Evolutionary conservation across 1,284 basidiomycete genomes (phyloP), one percentile per base, ranked within the genome.

Genomic region (Malassezia psittaci): DNA sequence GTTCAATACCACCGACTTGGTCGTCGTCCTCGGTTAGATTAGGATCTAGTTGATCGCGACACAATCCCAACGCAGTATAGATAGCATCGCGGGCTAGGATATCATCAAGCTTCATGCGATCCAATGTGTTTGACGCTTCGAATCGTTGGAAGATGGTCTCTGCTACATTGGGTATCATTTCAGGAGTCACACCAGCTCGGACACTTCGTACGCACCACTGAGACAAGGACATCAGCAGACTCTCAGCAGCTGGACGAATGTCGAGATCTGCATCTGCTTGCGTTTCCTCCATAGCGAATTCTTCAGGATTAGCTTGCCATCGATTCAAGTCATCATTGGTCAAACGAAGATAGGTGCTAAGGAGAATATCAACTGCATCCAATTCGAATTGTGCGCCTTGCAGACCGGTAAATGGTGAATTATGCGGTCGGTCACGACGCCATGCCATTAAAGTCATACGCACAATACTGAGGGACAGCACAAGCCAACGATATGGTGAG

Each of bases 201-300:
- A 54, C 64, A 15, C 54, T 59, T 5, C 61, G 65, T 24, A 63
- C 64, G 9, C 62, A 62, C 29, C 59, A 43, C 35, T 61, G 56
- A 1, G 67, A 67, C 5, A 73, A 49, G 2, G 64, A 60, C 56
- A 69, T 57, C 32, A 74, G 56, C 11, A 65, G 57, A 21, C 66
- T 58, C 40, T 72, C 70, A 6, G 72, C 72, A 0, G 70, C 67
- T 11, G 71, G 70, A 0, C 72, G 63, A 34, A 74, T 64, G 44
- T 74, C 72, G 19, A 68, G 60, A 37, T 69, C 64, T 47, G 61
- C 32, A 35, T 66, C 64, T 49, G 61, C 64, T 52, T 67, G 66
- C 24, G 65, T 61, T 50, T 73, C 68, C 13, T 63, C 66, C 2
- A 69, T 59, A 12, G 63, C 59, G 61, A 68, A 74, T 24, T 62